Base-by-base conservation (phyloP, 345 rosid genomes). In the Luvunga scandens region DNA sequence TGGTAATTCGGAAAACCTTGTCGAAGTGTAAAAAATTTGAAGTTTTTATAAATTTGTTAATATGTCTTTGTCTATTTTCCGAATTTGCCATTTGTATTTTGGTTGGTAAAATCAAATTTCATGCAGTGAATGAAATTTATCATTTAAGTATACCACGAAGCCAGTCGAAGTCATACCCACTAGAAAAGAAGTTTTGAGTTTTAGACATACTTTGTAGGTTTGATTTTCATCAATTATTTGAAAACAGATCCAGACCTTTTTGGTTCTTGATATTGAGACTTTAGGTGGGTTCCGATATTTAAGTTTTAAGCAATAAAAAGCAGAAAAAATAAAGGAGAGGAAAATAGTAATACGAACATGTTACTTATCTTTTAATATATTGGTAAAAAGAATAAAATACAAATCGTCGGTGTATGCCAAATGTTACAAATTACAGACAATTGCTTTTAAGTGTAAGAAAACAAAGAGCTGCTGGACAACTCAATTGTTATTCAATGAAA, bases 401-500 rank as follows among this genome's bases (percentile, higher is more conserved):
- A 73, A 24, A 57, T 27, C 36, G 42, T 42, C 36, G 12, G 12
- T 9, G 12, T 63, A 34, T 57, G 48, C 38, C 45, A 27, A 39
- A 55, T 59, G 56, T 57, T 84, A 69, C 85, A 81, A 8, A 53
- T 22, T 78, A 83, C 82, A 78, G 57, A 66, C 75, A 79, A 59
- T 64, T 53, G 66, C 78, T 55, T 24, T 7, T 9, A 21, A 28
- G 19, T 10, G 55, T 62, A 8, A 12, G 7, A 69, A 60, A 66
- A 59, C 4, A 50, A 66, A 45, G 19, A 55, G 28, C 21, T 34
- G 75, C 12, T 30, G 7, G 56, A 66, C 24, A 63, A 53, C 12
- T 38, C 24, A 77, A 75, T 25, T 60, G 57, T 34, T 70, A 82
- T 84, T 87, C 86, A 83, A 84, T 74, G 85, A 85, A 88, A 75